Evolutionary conservation across 805 yeast genomes (phyloP), one percentile per base, ranked within the genome.

Genomic region (Zygosaccharomyces rouxii): DNA sequence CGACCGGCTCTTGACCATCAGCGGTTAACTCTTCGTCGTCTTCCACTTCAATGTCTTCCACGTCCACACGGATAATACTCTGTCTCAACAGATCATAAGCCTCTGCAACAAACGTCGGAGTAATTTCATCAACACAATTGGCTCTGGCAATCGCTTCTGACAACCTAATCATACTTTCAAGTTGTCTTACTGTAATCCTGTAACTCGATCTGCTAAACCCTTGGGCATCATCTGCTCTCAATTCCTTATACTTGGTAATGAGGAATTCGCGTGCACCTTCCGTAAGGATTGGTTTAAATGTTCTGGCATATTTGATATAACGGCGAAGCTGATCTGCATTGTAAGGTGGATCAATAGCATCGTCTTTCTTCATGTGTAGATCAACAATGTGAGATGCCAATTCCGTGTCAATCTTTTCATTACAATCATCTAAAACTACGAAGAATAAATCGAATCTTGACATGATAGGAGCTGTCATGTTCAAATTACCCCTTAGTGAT

Each of bases 381-480:
- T 86, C 88, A 26, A 94, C 97, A 61, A 94, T 94, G 65, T 94
- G 98, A 29, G 83, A 78, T 0, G 99, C 97, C 53, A 94, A 73
- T 57, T 86, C 87, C 0, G 95, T 84, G 66, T 94, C 99, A 38
- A 89, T 78, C 56, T 83, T 78, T 62, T 88, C 97, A 62, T 92
- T 92, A 66, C 97, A 86, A 62, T 94, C 98, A 69, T 92, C 99
- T 55, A 94, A 73, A 46, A 94, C 84, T 23, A 94, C 97, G 62
- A 94, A 94, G 66, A 94, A 94, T 55, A 94, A 71, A 70, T 94
- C 99, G 67, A 94, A 94, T 70, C 99, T 82, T 26, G 98, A 92
- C 97, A 94, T 94, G 64, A 94, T 94, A 1, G 99, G 99, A 0
- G 97, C 98, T 13, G 96, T 87, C 97, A 94, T 89, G 61, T 85